Evolutionary conservation across 352 stramenopile species (phyloP), one percentile per base, ranked within the genome.

Genomic region (Phytopythium chamaehyphon): DNA sequence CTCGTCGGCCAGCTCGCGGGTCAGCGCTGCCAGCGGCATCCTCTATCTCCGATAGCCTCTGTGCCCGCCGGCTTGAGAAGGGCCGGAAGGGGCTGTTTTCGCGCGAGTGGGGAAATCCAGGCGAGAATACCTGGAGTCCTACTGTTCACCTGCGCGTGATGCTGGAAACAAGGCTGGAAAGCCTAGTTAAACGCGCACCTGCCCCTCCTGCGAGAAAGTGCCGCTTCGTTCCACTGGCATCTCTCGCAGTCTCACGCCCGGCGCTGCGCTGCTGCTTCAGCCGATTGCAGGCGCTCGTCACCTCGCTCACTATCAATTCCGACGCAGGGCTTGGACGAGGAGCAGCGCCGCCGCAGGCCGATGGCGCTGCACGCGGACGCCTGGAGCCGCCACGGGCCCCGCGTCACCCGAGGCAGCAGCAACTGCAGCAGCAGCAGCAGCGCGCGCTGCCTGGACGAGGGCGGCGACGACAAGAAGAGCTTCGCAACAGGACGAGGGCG

Each of bases 1-100:
- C 58, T 86, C 68, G 44, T 61, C 59, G 37, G 78, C 73, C 57
- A 91, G 69, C 63, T 89, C 73, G 15, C 48, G 64, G 47, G 77
- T 86, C 42, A 91, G 67, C 61, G 63, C 52, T 47, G 70, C 45
- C 6, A 90, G 62, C 47, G 70, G 66, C 75, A 86, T 86, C 9
- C n/a, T 26, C n/a, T 24, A 15, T 44, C n/a, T n/a, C n/a, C n/a
- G n/a, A n/a, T n/a, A n/a, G n/a, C n/a, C n/a, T n/a, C n/a, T n/a
- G n/a, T n/a, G n/a, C 28, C 9, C 9, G 28, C 5, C 28, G 28
- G 28, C n/a, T n/a, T 33, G 28, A 33, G 28, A 33, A 33, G 28
- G 28, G 5, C 28, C 28, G 9, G 28, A 33, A 33, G 9, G 28
- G 28, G 5, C 5, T 5, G 9, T 33, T 33, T 33, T 33, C n/a